Evolutionary conservation across 2,329 filamentous ascomycete genomes (phyloP).

Genomic region (Purpureocillium takamizusanense): DNA sequence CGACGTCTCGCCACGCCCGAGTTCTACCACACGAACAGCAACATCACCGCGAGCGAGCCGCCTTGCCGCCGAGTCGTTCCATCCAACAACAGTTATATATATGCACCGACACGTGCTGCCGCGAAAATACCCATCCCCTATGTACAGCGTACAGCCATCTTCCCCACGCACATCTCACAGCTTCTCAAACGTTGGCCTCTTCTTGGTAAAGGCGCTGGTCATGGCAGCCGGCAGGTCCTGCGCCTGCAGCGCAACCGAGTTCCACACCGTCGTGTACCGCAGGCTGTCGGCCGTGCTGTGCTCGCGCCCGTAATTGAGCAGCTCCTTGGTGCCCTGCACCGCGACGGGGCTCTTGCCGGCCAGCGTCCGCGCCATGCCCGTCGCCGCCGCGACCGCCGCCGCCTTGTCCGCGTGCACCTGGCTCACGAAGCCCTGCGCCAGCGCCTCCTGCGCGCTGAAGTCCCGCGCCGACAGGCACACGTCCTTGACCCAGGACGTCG

Average conservation of each 20-base stretch:
- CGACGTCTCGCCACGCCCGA: background rate
- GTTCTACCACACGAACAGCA: no score
- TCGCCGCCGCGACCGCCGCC: slow-evolving; percentile 50
- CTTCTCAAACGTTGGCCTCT: slow-evolving; percentile 76
- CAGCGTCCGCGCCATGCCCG: slow-evolving; percentile 56
- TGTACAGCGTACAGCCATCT: background rate
- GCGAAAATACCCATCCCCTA: no score
- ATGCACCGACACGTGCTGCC: no score
- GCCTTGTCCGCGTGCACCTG: slow-evolving; percentile 55
- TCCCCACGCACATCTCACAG: slow-evolving; percentile 37
- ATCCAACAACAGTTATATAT: no score
- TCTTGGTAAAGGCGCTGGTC: slow-evolving; percentile 68
- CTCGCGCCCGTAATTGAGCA: slow-evolving; percentile 75
- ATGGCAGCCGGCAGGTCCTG: slow-evolving; percentile 67
- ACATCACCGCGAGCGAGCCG: no score
- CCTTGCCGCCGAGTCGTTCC: no score
- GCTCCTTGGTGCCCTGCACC: slow-evolving; percentile 78
- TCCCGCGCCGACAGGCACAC: slow-evolving; percentile 62
- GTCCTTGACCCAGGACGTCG: slow-evolving; percentile 69
- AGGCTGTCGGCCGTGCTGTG: slow-evolving; percentile 69
- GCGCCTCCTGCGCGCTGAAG: slow-evolving; percentile 61
- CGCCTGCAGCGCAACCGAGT: slow-evolving; percentile 73
- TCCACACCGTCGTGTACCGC: slow-evolving; percentile 82
- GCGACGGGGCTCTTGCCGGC: slow-evolving; percentile 81
- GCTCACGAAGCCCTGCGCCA: slow-evolving; percentile 61